phyloP scores from a whole-genome alignment of 441 rosid genomes.

The Pelargonium australe region DNA sequence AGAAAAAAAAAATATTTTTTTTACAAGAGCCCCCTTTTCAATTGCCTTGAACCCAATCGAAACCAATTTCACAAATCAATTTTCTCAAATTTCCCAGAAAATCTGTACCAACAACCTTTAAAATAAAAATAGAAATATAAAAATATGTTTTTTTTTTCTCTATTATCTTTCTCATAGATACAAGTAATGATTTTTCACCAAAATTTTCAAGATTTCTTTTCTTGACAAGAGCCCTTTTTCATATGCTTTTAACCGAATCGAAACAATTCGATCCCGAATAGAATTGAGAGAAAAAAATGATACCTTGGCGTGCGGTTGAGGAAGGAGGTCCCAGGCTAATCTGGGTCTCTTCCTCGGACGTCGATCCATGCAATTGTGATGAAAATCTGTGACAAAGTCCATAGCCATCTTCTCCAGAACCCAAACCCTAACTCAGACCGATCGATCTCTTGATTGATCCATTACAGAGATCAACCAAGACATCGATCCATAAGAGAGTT shows the following conservation, averaged over 20 bases:
- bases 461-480: slow-evolving; percentile 7
- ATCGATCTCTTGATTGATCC: slow-evolving; percentile 8
- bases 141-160: background rate
- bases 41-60: background rate
- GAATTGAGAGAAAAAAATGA: background rate
- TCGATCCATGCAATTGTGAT: slow-evolving; percentile 54
- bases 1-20: background rate
- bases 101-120: too few relatives aligned
- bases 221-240: background rate
- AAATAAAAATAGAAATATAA: background rate
- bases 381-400: slow-evolving; percentile 36
- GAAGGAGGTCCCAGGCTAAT: slow-evolving; percentile 73
- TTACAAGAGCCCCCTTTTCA: background rate
- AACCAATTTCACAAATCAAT: background rate
- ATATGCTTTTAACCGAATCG: background rate
- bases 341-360: slow-evolving; percentile 80
- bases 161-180: background rate
- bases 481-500: slow-evolving; percentile 6
- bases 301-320: slow-evolving; percentile 51
- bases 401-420: slow-evolving; percentile 4
- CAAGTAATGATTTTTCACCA: background rate
- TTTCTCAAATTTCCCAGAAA: background rate
- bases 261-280: background rate
- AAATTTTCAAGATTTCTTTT: background rate
- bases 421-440: slow-evolving; percentile 4